Percentiles rank a stretch among this genome's conserved stretches.
Conservation (phyloP, 495 filamentous ascomycete species). For the Penicillium soppii region DNA sequence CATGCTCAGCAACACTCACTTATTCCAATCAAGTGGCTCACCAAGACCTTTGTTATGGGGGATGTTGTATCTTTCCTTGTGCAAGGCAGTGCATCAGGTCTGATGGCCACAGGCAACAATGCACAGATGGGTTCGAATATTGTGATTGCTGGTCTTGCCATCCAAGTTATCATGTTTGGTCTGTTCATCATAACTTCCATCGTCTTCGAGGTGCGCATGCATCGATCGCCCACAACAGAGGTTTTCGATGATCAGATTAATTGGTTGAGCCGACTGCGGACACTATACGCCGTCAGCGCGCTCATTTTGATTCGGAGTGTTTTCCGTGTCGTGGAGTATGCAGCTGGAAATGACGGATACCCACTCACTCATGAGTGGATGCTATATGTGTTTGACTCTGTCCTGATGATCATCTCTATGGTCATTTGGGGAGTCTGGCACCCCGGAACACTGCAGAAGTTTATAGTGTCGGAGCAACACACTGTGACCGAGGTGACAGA, state of each 20-base stretch:
- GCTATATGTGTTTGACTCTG: conserved; percentile 13
- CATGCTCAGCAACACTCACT: conserved; percentile 30
- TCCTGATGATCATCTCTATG: conserved; percentile 53
- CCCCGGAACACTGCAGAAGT: not conserved
- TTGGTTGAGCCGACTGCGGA: conserved; percentile 50
- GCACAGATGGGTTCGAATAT: conserved; percentile 5
- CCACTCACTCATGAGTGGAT: conserved; percentile 35
- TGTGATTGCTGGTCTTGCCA: conserved; percentile 31
- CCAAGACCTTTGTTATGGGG: conserved; percentile 20
- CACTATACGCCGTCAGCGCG: conserved; percentile 48
- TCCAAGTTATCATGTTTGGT: conserved; percentile 37
- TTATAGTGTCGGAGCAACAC: not conserved
- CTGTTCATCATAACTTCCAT: conserved; percentile 31
- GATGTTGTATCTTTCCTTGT: conserved; percentile 19
- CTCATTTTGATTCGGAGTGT: conserved; percentile 58
- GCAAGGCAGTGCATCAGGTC: conserved; percentile 9
- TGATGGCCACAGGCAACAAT: conserved; percentile 6
- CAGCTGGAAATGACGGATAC: conserved; percentile 48
- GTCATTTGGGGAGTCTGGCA: conserved; percentile 36
- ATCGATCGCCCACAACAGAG: conserved; percentile 18
- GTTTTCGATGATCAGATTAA: conserved; percentile 10
- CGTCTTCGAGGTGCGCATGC: conserved; percentile 28
- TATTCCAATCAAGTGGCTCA: conserved; percentile 5
- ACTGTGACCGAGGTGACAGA: not conserved
- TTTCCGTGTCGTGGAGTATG: conserved; percentile 61